Evolutionary conservation across 1,284 basidiomycete genomes (phyloP), one percentile per base, ranked within the genome.

Genomic region (Abortiporus biennis): DNA sequence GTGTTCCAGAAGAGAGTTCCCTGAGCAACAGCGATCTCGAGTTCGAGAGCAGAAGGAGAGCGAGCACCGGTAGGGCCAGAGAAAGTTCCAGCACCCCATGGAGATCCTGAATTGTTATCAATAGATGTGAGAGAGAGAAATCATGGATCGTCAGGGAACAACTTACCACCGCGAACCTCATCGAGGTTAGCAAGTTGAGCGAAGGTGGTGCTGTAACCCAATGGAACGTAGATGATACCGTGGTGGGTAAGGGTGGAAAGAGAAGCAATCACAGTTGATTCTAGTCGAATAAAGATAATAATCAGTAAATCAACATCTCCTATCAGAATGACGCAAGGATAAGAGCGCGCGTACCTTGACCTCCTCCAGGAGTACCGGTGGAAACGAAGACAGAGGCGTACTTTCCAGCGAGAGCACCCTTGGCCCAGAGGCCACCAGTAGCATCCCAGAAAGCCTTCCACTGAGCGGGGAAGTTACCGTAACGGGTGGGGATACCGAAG

Each of bases 381-480:
- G 77, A 81, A 42, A 85, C 73, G 64, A 91, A 89, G 42, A 81
- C 63, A 40, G 76, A 72, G 4, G 74, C 91, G 64, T 85, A 87
- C 69, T 96, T 97, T 56, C 88, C 90, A 39, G 74, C 63, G 38
- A 95, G 77, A 0, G 69, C 75, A 41, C 87, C 88, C 8, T 57
- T 49, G 11, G 68, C 73, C 92, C 92, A 97, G 33, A 88, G 71
- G 2, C 60, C 64, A 50, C 91, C 90, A 9, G 91, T 93, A 3
- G 72, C 62, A 59, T 96, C 93, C 80, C 78, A 85, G 72, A 88
- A 86, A 1, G 75, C 67, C 83, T 82, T 85, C 76, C 78, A 81
- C 55, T 86, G 82, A 4, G 65, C 76, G 42, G 82, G 78, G 66
- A 83, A 75, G 63, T 72, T 79, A 34, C 85, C 85, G 55, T 71